Conservation (phyloP, 2,329 filamentous ascomycete genomes). For the Huntiella savannae region DNA sequence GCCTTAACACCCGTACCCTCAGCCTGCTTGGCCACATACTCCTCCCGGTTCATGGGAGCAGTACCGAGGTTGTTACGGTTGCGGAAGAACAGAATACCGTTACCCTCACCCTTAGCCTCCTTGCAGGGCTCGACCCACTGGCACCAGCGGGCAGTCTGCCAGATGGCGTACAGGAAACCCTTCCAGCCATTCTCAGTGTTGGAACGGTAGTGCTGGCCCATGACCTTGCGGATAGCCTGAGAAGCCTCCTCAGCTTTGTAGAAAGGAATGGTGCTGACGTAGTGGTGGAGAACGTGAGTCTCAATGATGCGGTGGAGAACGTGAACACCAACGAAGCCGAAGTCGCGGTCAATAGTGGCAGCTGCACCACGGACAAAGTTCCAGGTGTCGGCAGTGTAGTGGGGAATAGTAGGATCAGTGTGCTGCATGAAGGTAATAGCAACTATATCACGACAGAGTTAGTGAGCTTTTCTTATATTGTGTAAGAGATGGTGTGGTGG, state of each 20-base stretch:
- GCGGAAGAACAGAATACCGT: constrained; percentile 82
- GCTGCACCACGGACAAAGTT: constrained; percentile 85
- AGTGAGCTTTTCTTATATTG: neutral
- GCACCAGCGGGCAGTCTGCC: constrained; percentile 65
- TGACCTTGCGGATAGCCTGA: constrained; percentile 83
- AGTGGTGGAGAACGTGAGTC: constrained; percentile 96
- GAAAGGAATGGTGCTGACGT: constrained; percentile 73
- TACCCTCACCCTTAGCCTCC: constrained; percentile 59
- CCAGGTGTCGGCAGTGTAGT: constrained; percentile 77
- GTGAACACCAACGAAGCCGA: constrained; percentile 82
- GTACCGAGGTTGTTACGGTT: constrained; percentile 78
- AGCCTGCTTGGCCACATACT: neutral
- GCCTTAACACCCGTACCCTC: constrained; percentile 4
- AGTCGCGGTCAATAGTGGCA: constrained; percentile 91
- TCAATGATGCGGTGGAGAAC: constrained; percentile 93
- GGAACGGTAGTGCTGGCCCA: constrained; percentile 87
- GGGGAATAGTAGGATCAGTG: constrained; percentile 82
- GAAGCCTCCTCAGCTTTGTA: constrained; percentile 90
- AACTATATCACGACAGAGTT: constrained; percentile 31
- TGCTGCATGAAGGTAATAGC: constrained; percentile 96
- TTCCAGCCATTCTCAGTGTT: constrained; percentile 57
- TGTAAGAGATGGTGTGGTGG: neutral
- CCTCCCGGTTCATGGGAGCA: constrained; percentile 15
- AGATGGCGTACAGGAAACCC: constrained; percentile 75
- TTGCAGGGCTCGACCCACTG: constrained; percentile 93